Conservation (phyloP, 2,329 filamentous ascomycete genomes). For the Aspergillus fumigatiaffinis region DNA sequence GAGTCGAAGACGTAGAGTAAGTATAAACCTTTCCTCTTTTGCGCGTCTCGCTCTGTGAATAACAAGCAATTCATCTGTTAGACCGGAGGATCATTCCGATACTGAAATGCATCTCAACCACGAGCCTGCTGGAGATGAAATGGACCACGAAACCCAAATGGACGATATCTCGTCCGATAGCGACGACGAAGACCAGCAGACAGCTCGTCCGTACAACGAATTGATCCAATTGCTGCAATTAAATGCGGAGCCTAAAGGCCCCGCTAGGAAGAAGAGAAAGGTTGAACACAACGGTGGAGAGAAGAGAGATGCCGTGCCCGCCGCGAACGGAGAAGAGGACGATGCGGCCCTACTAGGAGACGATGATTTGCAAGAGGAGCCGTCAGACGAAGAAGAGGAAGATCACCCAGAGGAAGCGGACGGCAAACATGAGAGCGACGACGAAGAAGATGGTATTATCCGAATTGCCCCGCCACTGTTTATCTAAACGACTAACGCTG, state of each 20-base stretch:
- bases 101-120: conserved; percentile 33
- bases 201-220: conserved; percentile 50
- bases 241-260: conserved; percentile 38
- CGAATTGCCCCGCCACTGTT: background rate
- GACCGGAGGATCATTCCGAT: conserved; percentile 27
- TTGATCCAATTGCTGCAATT: conserved; percentile 54
- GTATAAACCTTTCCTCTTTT: conserved; percentile 9
- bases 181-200: conserved; percentile 41
- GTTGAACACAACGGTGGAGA: conserved; percentile 36
- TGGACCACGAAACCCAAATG: conserved; percentile 37
- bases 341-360: conserved; percentile 35
- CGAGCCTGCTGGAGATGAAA: conserved; percentile 39
- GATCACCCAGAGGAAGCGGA: conserved; percentile 38
- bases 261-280: conserved; percentile 52
- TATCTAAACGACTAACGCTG: conserved; percentile 45
- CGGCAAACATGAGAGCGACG: conserved; percentile 27
- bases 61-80: conserved; percentile 6
- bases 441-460: conserved; percentile 32
- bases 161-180: conserved; percentile 38
- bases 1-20: conserved; percentile 38
- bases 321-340: conserved; percentile 22
- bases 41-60: background rate
- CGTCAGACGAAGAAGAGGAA: conserved; percentile 39
- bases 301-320: conserved; percentile 17
- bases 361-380: conserved; percentile 47